Evolutionary conservation across 2,329 filamentous ascomycete species (phyloP).

Genomic region (Ceratocystis huliohia): DNA sequence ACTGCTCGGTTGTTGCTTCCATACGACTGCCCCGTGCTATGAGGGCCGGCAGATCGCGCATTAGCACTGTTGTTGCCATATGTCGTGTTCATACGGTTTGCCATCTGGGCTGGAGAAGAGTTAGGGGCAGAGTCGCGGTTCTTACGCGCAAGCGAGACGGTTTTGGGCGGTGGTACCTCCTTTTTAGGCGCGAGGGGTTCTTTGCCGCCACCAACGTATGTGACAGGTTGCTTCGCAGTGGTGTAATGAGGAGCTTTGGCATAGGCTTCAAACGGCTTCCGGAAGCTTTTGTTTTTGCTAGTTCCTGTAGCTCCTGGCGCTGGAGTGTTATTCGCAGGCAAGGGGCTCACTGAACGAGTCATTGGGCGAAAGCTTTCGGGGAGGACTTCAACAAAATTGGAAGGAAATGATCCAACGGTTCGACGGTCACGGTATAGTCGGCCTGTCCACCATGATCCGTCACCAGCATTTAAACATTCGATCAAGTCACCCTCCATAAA

Average conservation of each 20-base stretch:
- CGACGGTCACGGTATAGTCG: slow-evolving; percentile 77
- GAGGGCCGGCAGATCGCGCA: neutral
- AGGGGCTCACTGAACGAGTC: slow-evolving; percentile 45
- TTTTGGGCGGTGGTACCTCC: slow-evolving; percentile 5
- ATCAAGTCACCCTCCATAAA: slow-evolving; percentile 97
- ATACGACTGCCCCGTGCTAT: slow-evolving; percentile 2
- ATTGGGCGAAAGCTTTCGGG: slow-evolving; percentile 73
- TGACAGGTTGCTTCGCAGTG: slow-evolving; percentile 47
- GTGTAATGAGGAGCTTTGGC: slow-evolving; percentile 54
- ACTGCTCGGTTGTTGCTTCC: slow-evolving; percentile 15
- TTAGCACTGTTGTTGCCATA: slow-evolving; percentile 15
- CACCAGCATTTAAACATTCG: slow-evolving; percentile 93
- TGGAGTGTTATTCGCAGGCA: slow-evolving; percentile 44
- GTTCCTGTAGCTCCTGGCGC: slow-evolving; percentile 26
- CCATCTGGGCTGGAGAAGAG: slow-evolving; percentile 9
- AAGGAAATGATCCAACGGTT: slow-evolving; percentile 86
- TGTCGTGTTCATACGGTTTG: slow-evolving; percentile 15
- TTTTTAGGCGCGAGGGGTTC: slow-evolving; percentile 30
- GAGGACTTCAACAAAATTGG: slow-evolving; percentile 90
- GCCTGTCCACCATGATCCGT: slow-evolving; percentile 98
- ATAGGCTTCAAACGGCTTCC: slow-evolving; percentile 56
- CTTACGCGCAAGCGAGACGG: slow-evolving; percentile 16
- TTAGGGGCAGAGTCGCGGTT: neutral
- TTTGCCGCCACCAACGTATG: slow-evolving; percentile 37
- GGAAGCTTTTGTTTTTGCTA: slow-evolving; percentile 50